Percentiles rank a stretch among this genome's conserved stretches.
These are phyloP conservation scores for Suhomyces pyralidae DNA, from an alignment of 805 yeast species.

Conservation along the genomic window DNA sequence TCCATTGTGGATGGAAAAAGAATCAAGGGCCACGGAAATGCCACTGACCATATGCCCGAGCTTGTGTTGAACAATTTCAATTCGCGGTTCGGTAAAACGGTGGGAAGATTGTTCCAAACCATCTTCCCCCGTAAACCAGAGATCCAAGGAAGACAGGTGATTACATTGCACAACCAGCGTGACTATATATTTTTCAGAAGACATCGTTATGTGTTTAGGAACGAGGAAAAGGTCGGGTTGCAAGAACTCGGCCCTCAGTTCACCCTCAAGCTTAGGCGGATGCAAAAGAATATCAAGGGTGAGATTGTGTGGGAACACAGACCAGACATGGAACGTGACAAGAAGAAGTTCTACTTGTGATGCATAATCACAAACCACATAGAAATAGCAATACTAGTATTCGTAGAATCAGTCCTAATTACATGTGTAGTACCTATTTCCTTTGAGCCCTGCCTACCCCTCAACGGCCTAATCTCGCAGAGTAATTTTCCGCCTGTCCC, in stretches of 20 bases:
- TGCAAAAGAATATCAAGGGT: slow-evolving; percentile 88
- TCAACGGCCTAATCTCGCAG: not conserved
- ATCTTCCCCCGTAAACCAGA: slow-evolving; percentile 92
- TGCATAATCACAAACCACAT: no score
- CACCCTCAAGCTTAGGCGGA: slow-evolving; percentile 80
- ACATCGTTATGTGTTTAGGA: slow-evolving; percentile 85
- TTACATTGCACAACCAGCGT: slow-evolving; percentile 93
- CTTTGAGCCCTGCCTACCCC: not conserved
- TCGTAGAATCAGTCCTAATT: no score
- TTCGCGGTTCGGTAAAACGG: slow-evolving; percentile 89
- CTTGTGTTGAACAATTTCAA: slow-evolving; percentile 87
- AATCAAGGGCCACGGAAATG: slow-evolving; percentile 84
- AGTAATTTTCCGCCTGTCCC: not conserved
- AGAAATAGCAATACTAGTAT: no score
- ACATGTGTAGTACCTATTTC: no score
- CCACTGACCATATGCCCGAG: slow-evolving; percentile 91
- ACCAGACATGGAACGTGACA: slow-evolving; percentile 94
- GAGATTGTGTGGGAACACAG: slow-evolving; percentile 96
- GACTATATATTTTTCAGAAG: slow-evolving; percentile 94
- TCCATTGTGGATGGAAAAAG: slow-evolving; percentile 72
- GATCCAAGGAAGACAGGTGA: slow-evolving; percentile 91
- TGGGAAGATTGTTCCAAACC: slow-evolving; percentile 87
- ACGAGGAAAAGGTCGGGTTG: slow-evolving; percentile 89
- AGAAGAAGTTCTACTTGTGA: slow-evolving; percentile 79
- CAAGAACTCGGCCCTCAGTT: slow-evolving; percentile 98